Percentiles rank a stretch among this genome's conserved stretches.
These are phyloP conservation scores for Fusarium duplospermum DNA, from an alignment of 2,329 filamentous ascomycete genomes.

Conservation along the genomic window DNA sequence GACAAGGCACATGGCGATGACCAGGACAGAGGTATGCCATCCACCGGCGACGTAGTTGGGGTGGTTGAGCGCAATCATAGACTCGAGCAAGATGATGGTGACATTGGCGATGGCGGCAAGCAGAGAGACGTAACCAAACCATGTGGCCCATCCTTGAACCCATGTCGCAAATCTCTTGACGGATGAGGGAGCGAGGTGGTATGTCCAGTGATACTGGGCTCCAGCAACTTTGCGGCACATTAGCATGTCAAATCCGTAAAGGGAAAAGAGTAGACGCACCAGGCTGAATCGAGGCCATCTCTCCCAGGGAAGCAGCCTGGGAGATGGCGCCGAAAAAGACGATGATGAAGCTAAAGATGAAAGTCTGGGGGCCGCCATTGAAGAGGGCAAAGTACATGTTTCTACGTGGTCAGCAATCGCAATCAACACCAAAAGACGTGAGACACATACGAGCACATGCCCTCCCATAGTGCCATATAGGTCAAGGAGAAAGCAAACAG, in stretches of 20 bases:
- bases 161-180: constrained; percentile 41
- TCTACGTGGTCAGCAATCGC: constrained; percentile 9
- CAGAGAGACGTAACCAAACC: constrained; percentile 41
- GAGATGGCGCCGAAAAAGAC: constrained; percentile 41
- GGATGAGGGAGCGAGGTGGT: constrained; percentile 32
- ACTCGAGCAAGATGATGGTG: constrained; percentile 43
- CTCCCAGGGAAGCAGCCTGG: constrained; percentile 39
- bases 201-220: constrained; percentile 42
- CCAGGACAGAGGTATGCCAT: constrained; percentile 40
- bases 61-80: constrained; percentile 42
- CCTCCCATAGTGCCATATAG: constrained; percentile 42
- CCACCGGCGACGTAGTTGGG: constrained; percentile 35
- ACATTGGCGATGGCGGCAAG: constrained; percentile 42
- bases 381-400: constrained; percentile 44
- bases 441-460: constrained; percentile 38
- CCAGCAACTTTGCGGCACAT: constrained; percentile 10
- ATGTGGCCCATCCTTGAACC: constrained; percentile 42
- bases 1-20: constrained; percentile 42
- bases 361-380: constrained; percentile 41
- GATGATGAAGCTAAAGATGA: constrained; percentile 41
- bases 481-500: constrained; percentile 42
- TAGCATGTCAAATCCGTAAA: not conserved
- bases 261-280: not conserved
- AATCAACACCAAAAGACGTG: not conserved
- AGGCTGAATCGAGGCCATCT: constrained; percentile 43